Base-by-base conservation (phyloP, 345 rosid genomes). In the Fremontodendron californicum region DNA sequence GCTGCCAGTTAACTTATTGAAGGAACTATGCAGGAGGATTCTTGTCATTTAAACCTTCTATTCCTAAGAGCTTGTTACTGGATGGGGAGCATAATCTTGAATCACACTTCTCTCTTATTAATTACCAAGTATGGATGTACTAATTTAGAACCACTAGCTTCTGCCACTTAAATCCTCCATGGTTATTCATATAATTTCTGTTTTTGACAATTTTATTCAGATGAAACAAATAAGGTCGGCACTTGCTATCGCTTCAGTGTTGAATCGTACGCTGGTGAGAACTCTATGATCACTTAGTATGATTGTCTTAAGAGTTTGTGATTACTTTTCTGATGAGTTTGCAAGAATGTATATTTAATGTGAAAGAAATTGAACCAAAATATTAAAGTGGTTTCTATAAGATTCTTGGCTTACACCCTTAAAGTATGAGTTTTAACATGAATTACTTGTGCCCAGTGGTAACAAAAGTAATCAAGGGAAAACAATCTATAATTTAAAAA, bases 211-310 rank as follows among this genome's bases (percentile, higher is more conserved):
- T 75, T 78, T 67, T 79, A 33, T 82, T 63, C 90, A 96, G 99
- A 89, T 92, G 42, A 93, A 90, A 82, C 98, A 96, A 82, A 90
- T 96, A 82, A 92, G 98, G 88, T 82, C 93, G 13, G 99, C 99
- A 15, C 88, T 96, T 40, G 95, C 98, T 74, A 84, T 96, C 81
- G 96, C 99, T 29, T 83, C 92, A 75, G 78, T 93, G 73, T 84
- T 96, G 73, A 90, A 96, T 33, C 98, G 99, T 73, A 91, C 95
- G 0, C 85, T 96, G 94, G 99, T 96, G 86, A 89, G 98, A 76
- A 71, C 46, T 65, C 13, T 79, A 55, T 63, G 58, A 63, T 65
- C 55, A 52, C 62, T 58, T 46, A 3, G 31, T 37, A 9, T 25
- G 31, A 23, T 60, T 37, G 23, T 60, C 45, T 61, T 57, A 55